Conservation (phyloP, 345 rosid species). For the Durio zibethinus region DNA sequence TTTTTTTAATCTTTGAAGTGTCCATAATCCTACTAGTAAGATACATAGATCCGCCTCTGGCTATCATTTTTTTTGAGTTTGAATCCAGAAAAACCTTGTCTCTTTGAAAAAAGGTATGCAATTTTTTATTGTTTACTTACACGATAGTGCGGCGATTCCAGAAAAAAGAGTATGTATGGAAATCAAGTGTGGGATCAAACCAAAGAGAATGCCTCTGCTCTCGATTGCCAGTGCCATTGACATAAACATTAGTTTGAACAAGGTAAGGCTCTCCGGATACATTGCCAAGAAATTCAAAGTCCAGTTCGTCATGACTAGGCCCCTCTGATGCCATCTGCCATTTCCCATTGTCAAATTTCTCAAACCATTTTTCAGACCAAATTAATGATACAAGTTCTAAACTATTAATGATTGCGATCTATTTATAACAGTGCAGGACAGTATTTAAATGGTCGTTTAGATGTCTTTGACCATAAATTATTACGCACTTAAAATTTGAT, state of each 20-base stretch:
- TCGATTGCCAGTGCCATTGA: slow-evolving; percentile 11
- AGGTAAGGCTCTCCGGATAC: slow-evolving; percentile 10
- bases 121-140: background rate
- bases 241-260: slow-evolving; percentile 9
- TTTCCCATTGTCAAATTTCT: background rate
- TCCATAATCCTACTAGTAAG: too few relatives aligned
- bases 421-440: too few relatives aligned
- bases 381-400: background rate
- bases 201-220: slow-evolving; percentile 12
- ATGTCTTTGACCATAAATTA: background rate
- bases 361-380: background rate
- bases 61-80: too few relatives aligned
- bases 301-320: slow-evolving; percentile 10
- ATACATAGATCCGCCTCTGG: too few relatives aligned
- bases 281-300: slow-evolving; percentile 13
- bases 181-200: slow-evolving; percentile 14
- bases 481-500: background rate
- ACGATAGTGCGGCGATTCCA: background rate
- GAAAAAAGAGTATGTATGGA: slow-evolving; percentile 7
- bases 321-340: slow-evolving; percentile 12
- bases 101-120: too few relatives aligned
- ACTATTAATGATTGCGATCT: background rate
- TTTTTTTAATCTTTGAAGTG: too few relatives aligned
- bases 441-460: background rate
- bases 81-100: too few relatives aligned